phyloP scores from a whole-genome alignment of 106 monocot species.

The Triglochin maritima region DNA sequence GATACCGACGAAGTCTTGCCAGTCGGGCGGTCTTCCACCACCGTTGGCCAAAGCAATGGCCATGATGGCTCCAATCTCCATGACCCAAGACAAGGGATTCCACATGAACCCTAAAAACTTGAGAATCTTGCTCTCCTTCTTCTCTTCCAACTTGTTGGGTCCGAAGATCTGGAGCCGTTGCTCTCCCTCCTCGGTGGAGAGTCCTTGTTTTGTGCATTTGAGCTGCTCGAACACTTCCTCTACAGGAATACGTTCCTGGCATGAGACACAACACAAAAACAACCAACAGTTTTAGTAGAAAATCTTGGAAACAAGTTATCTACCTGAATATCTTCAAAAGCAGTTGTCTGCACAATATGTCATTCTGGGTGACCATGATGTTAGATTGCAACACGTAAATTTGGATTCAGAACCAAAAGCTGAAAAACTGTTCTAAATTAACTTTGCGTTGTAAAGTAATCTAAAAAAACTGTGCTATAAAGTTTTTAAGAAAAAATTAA shows the following conservation, averaged over 20 bases:
- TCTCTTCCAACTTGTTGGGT: conserved; percentile 63
- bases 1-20: conserved; percentile 71
- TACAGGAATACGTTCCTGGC: conserved; percentile 44
- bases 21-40: conserved; percentile 48
- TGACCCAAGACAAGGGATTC: conserved; percentile 76
- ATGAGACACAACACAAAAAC: background rate
- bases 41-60: conserved; percentile 63
- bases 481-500: too few relatives aligned
- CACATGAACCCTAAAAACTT: conserved; percentile 75
- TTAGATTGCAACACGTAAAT: too few relatives aligned
- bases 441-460: too few relatives aligned
- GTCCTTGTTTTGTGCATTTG: conserved; percentile 35
- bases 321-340: too few relatives aligned
- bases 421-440: too few relatives aligned
- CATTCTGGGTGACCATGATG: too few relatives aligned
- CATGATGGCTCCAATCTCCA: conserved; percentile 70
- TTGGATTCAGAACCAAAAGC: too few relatives aligned
- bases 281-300: too few relatives aligned
- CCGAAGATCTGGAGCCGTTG: conserved; percentile 49
- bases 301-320: too few relatives aligned
- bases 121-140: conserved; percentile 62
- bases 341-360: too few relatives aligned
- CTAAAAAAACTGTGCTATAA: too few relatives aligned
- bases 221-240: conserved; percentile 58
- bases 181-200: conserved; percentile 51